Evolutionary conservation across 1,139 yeast species (phyloP), one percentile per base, ranked within the genome.

Genomic region (Hansenula anomala): DNA sequence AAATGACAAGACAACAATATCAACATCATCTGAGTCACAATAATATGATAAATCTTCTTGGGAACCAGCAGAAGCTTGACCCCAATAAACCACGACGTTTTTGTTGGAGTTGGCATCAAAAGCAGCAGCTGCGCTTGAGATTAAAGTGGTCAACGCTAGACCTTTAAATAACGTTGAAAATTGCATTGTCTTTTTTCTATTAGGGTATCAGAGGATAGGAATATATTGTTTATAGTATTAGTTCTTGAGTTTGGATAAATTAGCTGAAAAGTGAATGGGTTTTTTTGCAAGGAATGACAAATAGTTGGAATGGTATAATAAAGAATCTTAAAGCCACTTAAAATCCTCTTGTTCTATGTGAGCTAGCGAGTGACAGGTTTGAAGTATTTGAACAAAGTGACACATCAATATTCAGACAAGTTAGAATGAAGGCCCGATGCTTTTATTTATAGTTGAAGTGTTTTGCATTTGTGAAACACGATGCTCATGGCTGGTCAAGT

Each of bases 11-110:
- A 89, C 55, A 38, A 84, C 71, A 43, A 87, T 81, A 54, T 88
- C 96, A 28, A 80, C 84, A 36, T 78, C 71, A 42, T 74, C 74
- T 28, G 77, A 71, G 40, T 73, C 68, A 67, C 97, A 90, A 66
- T 88, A 87, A 41, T 69, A 61, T 8, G 80, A 68, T 41, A 90
- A 69, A 14, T 74, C 59, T 44, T 76, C 67, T 60, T 89, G 96
- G 31, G 76, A 57, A n/a, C 88, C 88, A 25, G 78, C 84, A 15
- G 94, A 80, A 55, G 80, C 78, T 64, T 89, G 97, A 34, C 97
- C 97, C 96, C 96, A 89, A 63, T 88, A 88, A 14, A 86, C 73
- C 24, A 82, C 96, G 35, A 87, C 78, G 51, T 85, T 84, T 35
- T 73, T 61, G 39, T 75, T 67, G 26, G 76, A 60, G 22, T 61